Percentiles rank a stretch among this genome's conserved stretches.
Evolutionary conservation across 1,284 basidiomycete genomes (phyloP).

Genomic region (Meripilus lineatus): DNA sequence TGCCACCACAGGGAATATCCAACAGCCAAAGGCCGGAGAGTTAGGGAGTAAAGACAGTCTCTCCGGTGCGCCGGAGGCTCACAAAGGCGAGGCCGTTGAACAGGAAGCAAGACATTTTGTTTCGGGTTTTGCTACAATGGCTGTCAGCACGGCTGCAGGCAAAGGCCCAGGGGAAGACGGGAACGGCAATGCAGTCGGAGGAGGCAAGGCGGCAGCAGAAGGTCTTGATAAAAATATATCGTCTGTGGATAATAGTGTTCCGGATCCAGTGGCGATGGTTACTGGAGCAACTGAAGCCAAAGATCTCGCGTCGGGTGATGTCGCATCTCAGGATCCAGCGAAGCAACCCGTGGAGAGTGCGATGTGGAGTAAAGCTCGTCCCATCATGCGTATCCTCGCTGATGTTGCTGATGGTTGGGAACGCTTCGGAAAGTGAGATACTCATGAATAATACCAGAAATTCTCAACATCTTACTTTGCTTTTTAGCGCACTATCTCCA

Average conservation of each 20-base stretch:
- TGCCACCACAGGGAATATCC: conserved; percentile 21
- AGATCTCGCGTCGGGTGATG: conserved; percentile 29
- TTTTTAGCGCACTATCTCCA: conserved; percentile 29
- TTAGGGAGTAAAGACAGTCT: conserved; percentile 26
- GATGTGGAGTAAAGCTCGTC: conserved; percentile 30
- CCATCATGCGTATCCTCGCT: conserved; percentile 28
- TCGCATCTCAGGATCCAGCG: conserved; percentile 26
- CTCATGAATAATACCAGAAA: neutral
- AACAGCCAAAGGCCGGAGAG: conserved; percentile 23
- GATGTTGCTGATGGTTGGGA: conserved; percentile 31
- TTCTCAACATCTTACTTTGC: neutral
- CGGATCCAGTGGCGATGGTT: conserved; percentile 29
- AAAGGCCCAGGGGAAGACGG: conserved; percentile 24
- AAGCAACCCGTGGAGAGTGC: conserved; percentile 26
- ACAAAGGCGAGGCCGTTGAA: conserved; percentile 39
- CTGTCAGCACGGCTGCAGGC: conserved; percentile 34
- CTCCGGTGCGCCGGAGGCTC: conserved; percentile 31
- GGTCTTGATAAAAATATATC: conserved; percentile 13
- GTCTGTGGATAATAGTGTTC: conserved; percentile 19
- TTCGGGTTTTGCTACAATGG: conserved; percentile 31
- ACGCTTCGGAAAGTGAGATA: conserved; percentile 29
- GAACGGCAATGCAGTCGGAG: conserved; percentile 16
- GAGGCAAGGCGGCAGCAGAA: conserved; percentile 20
- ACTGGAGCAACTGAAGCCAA: conserved; percentile 25
- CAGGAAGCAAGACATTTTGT: conserved; percentile 39